These are phyloP conservation scores for Iberis pinnata DNA, from an alignment of 345 rosid genomes.

Conservation along the genomic window DNA sequence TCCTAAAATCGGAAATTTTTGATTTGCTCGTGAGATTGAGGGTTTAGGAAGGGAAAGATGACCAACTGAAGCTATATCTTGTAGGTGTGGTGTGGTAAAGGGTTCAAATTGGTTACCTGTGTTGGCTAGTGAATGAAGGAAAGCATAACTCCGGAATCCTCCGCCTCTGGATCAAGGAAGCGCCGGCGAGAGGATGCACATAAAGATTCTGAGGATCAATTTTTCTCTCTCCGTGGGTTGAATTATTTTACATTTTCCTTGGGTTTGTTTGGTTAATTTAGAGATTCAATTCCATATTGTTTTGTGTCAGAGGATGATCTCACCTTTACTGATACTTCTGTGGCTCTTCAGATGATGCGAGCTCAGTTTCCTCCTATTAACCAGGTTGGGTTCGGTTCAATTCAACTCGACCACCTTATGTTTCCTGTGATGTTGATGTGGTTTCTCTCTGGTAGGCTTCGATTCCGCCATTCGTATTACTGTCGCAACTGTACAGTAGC, in stretches of 20 bases:
- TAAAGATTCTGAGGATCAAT: constrained; percentile 20
- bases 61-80: no score
- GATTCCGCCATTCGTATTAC: constrained; percentile 68
- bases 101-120: no score
- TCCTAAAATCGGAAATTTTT: no score
- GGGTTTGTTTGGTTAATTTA: background rate
- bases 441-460: constrained; percentile 55
- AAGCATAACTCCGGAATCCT: constrained; percentile 4
- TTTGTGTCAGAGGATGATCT: constrained; percentile 56
- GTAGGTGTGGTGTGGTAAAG: no score
- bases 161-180: constrained; percentile 25
- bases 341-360: constrained; percentile 85
- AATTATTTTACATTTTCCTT: background rate
- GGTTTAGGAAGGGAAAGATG: no score
- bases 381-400: constrained; percentile 38
- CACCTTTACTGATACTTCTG: constrained; percentile 68
- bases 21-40: no score
- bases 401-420: background rate
- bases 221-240: constrained; percentile 33
- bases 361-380: constrained; percentile 79
- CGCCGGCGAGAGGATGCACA: constrained; percentile 32
- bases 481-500: constrained; percentile 81
- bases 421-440: no score
- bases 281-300: background rate
- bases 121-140: constrained; percentile 19